Percentiles rank a stretch among this genome's conserved stretches.
These are phyloP conservation scores for Hebeloma cylindrosporum DNA, from an alignment of 768 basidiomycete genomes.

Conservation along the genomic window DNA sequence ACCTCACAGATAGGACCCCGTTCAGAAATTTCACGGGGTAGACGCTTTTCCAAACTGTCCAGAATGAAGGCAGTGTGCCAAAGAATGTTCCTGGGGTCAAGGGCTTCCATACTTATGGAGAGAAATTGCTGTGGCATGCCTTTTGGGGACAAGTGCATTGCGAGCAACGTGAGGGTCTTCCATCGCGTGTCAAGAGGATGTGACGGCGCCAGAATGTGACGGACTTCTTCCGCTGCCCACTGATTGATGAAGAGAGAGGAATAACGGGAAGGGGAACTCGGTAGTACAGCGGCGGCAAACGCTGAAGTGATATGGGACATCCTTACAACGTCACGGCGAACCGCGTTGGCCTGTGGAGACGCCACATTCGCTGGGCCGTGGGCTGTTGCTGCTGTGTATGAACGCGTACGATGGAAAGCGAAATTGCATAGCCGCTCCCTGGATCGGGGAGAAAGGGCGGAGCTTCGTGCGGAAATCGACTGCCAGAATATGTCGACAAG, in stretches of 20 bases:
- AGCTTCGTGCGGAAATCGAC: slow-evolving; percentile 30
- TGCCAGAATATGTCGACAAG: slow-evolving; percentile 44
- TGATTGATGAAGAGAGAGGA: slow-evolving; percentile 12
- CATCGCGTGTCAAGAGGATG: slow-evolving; percentile 37
- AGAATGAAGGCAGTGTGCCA: slow-evolving; percentile 48
- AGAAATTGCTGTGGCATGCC: background rate
- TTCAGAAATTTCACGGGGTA: slow-evolving; percentile 9
- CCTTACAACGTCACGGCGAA: background rate
- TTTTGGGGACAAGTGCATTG: slow-evolving; percentile 24
- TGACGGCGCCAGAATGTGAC: slow-evolving; percentile 29
- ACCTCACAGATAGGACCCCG: background rate
- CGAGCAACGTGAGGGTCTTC: slow-evolving; percentile 42
- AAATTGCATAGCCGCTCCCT: slow-evolving; percentile 36
- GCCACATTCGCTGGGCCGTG: slow-evolving; percentile 11
- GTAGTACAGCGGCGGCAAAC: slow-evolving; percentile 27
- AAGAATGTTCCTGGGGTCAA: slow-evolving; percentile 12
- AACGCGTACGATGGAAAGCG: slow-evolving; percentile 32
- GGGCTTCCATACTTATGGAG: background rate
- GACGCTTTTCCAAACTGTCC: slow-evolving; percentile 34
- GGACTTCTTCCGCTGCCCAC: slow-evolving; percentile 29
- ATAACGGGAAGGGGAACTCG: slow-evolving; percentile 16
- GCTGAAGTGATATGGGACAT: slow-evolving; percentile 19
- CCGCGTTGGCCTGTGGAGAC: background rate
- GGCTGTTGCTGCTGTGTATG: background rate
- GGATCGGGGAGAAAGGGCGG: slow-evolving; percentile 22